Base-by-base conservation (phyloP, 164 flowering plant genomes). In the Umbilicus rupestris region DNA sequence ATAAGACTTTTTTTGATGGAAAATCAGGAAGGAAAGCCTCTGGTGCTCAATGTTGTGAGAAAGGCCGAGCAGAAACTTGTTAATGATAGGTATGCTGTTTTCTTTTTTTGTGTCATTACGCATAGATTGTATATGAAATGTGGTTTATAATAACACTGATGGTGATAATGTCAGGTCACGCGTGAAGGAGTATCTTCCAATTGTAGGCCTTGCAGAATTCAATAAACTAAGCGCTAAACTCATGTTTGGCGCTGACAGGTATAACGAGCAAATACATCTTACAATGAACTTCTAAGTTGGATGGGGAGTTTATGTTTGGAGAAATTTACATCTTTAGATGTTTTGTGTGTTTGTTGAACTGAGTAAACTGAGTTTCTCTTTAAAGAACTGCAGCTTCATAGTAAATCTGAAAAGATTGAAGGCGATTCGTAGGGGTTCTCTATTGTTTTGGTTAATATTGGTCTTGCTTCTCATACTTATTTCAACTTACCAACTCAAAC, bases 201-300 rank as follows among this genome's bases (percentile, higher is more conserved):
- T 93, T 64, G 76, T 80, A 70, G 98, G 98, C 67, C 71, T 95
- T 69, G 87, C 90, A n/a, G 95, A 86, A 12, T 95, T 92, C 74
- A 95, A 90, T 62, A 92, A 88, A 78, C 75, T 87, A 72, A 90
- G 97, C 71, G 99, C 98, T 12, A 86, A 84, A 83, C 98, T 95
- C 74, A 90, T 95, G 70, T 81, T 95, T 70, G 98, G 99, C 65
- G 81, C 92, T 74, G 92, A 92, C 73, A 91, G 97, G 99, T 94
- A 72, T 50, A 41, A 42, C 22, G n/a, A 29, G 47, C 47, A 6
- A 5, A 29, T 0, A 55, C 15, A 0, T 47, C 57, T 55, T 55
- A n/a, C n/a, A n/a, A n/a, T n/a, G n/a, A 11, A 20, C 58, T 55
- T 28, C 15, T 5, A 26, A 28, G 6, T 55, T 55, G 33, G 33